Conservation (phyloP, 208 protist species). For the Porcisia hertigi region DNA sequence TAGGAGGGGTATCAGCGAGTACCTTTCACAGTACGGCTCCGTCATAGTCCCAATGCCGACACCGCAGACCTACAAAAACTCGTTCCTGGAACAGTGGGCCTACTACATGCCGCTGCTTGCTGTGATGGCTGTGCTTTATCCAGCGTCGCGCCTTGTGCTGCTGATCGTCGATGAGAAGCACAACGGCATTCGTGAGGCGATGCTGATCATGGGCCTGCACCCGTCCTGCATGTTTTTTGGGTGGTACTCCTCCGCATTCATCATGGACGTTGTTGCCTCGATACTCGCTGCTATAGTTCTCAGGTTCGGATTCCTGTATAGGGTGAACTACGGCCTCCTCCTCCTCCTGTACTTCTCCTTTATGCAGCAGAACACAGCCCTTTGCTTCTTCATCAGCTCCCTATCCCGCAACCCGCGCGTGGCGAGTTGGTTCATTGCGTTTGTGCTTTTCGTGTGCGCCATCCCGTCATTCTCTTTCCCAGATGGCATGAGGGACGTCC, state of each 20-base stretch:
- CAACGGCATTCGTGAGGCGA: slow-evolving; percentile 73
- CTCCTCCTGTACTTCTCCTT: slow-evolving; percentile 80
- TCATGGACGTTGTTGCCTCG: slow-evolving; percentile 63
- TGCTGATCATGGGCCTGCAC: slow-evolving; percentile 90
- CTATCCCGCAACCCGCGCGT: slow-evolving; percentile 81
- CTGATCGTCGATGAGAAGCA: slow-evolving; percentile 84
- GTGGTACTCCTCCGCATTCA: slow-evolving; percentile 65
- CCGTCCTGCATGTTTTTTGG: slow-evolving; percentile 65
- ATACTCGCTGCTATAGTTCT: slow-evolving; percentile 58
- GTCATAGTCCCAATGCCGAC: slow-evolving; percentile 65
- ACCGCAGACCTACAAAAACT: slow-evolving; percentile 38
- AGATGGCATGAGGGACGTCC: slow-evolving; percentile 40
- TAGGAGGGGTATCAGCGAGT: slow-evolving; percentile 37
- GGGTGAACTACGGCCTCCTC: slow-evolving; percentile 63
- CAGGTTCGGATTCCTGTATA: slow-evolving; percentile 59
- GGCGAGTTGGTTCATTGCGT: slow-evolving; percentile 57
- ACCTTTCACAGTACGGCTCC: slow-evolving; percentile 40
- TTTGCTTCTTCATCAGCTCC: slow-evolving; percentile 70
- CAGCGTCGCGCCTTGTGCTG: slow-evolving; percentile 59
- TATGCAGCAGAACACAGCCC: slow-evolving; percentile 67
- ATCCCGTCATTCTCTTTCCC: slow-evolving; percentile 77
- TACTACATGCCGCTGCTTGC: slow-evolving; percentile 82
- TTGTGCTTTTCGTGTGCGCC: slow-evolving; percentile 69
- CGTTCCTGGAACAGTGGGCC: slow-evolving; percentile 58
- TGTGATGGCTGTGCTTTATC: slow-evolving; percentile 72